Percentiles rank a stretch among this genome's conserved stretches.
phyloP scores from a whole-genome alignment of 2,329 filamentous ascomycete genomes.

The Pseudogymnoascus sp. region DNA sequence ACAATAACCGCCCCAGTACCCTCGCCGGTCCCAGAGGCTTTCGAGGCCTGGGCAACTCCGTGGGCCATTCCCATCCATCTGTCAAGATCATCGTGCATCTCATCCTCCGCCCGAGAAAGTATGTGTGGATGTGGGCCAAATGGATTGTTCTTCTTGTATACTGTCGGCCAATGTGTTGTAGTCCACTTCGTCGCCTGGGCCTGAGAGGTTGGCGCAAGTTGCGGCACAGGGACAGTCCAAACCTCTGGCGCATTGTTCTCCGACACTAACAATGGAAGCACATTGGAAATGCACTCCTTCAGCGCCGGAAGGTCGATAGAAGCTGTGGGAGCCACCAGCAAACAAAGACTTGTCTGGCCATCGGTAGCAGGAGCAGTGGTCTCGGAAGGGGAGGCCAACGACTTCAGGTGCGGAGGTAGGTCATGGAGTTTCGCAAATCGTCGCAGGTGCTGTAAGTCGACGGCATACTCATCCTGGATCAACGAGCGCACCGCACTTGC shows the following conservation, averaged over 20 bases:
- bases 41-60: slow-evolving; percentile 51
- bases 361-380: not conserved
- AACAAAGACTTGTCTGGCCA: slow-evolving; percentile 34
- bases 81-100: slow-evolving; percentile 54
- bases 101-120: slow-evolving; percentile 59
- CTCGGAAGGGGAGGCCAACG: slow-evolving; percentile 9
- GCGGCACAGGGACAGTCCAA: slow-evolving; percentile 57
- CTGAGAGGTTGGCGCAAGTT: slow-evolving; percentile 65
- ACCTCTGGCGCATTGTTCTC: slow-evolving; percentile 44
- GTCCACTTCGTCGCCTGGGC: slow-evolving; percentile 69
- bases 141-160: slow-evolving; percentile 81
- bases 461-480: slow-evolving; percentile 51
- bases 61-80: slow-evolving; percentile 61
- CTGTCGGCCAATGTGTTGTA: slow-evolving; percentile 69
- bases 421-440: slow-evolving; percentile 65
- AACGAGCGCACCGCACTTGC: slow-evolving; percentile 46
- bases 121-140: slow-evolving; percentile 74
- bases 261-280: slow-evolving; percentile 10
- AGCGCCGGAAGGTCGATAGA: slow-evolving; percentile 42
- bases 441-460: slow-evolving; percentile 62
- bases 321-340: slow-evolving; percentile 43
- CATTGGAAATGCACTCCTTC: slow-evolving; percentile 38
- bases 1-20: slow-evolving; percentile 68
- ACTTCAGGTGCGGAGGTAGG: slow-evolving; percentile 41
- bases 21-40: slow-evolving; percentile 52